Base-by-base conservation (phyloP, 345 rosid species). In the Pugionium cornutum region DNA sequence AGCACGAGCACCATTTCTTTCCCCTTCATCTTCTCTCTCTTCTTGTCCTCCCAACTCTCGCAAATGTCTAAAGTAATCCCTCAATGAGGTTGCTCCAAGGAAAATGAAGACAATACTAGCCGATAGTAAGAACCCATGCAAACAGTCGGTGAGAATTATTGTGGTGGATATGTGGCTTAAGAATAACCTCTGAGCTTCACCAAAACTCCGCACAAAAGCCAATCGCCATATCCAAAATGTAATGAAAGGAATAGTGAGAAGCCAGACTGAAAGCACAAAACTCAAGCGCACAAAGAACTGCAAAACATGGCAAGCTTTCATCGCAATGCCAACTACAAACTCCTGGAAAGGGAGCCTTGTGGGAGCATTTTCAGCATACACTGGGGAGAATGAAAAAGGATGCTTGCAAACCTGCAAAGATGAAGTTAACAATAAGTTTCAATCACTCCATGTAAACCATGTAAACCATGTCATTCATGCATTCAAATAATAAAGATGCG, bases 271-370 rank as follows among this genome's bases (percentile, higher is more conserved):
- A 53, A 94, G 97, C 31, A 94, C 92, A 73, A 91, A 94, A 78
- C 96, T 85, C 59, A 91, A 88, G 63, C 95, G 88, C 79, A 94
- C 55, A 77, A 91, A 83, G 83, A 94, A 94, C 74, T 88, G 97
- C 82, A 94, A 53, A 47, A 94, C 89, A 70, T 89, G 95, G 70
- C 86, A 94, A 64, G 96, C 84, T 83, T 94, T 94, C 95, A 91
- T 83, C n/a, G 79, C 87, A 81, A 94, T 94, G 58, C 99, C 99
- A 64, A 85, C 86, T 18, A 91, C 57, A 81, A 94, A 91, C 87
- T 94, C 99, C 89, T 91, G 90, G 80, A 91, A 95, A 57, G 99
- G 95, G 74, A 95, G 99, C 83, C 97, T 95, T 7, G 89, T 64
- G 10, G 99, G 99, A 57, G 97, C 97, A 84, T 95, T 85, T 43